Conservation (phyloP, 2,329 filamentous ascomycete genomes). For the Aspergillus ochraceus region DNA sequence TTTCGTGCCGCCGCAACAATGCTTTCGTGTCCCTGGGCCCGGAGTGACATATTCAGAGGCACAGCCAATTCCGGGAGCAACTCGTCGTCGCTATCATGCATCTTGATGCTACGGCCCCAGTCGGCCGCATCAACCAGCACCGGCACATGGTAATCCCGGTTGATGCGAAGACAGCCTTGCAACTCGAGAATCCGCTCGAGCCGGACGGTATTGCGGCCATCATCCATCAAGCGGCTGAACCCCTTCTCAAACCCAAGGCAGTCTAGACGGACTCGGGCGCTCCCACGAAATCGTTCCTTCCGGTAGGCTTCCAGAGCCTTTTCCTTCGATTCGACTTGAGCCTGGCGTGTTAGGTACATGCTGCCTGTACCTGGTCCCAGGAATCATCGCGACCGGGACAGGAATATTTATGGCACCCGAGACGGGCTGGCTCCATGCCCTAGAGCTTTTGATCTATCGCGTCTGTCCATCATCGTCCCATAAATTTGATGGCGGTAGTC, state of each 20-base stretch:
- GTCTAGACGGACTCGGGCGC: constrained; percentile 10
- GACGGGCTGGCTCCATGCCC: background rate
- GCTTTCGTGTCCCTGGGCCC: constrained; percentile 6
- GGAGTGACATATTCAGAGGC: constrained; percentile 4
- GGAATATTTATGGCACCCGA: background rate
- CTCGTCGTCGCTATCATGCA: background rate
- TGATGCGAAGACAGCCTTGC: constrained; percentile 10
- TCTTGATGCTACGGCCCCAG: constrained; percentile 11
- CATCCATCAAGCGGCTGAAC: constrained; percentile 9
- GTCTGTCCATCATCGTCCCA: background rate
- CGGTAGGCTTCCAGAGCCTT: constrained; percentile 4
- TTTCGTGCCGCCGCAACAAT: constrained; percentile 9
- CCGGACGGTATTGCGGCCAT: constrained; percentile 8
- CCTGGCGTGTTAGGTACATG: background rate
- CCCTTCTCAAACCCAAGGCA: constrained; percentile 7
- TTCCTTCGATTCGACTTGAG: constrained; percentile 4
- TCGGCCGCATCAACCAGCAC: constrained; percentile 5
- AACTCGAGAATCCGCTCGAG: constrained; percentile 9
- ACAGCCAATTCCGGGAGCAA: constrained; percentile 5
- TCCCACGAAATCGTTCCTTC: constrained; percentile 2
- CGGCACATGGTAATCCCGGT: constrained; percentile 11
- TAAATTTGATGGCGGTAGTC: background rate
- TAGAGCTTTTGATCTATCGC: background rate
- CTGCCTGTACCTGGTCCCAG: background rate
- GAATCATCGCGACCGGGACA: background rate